Percentiles rank a stretch among this genome's conserved stretches.
Conservation (phyloP, 768 basidiomycete genomes). For the Boletus sp. region DNA sequence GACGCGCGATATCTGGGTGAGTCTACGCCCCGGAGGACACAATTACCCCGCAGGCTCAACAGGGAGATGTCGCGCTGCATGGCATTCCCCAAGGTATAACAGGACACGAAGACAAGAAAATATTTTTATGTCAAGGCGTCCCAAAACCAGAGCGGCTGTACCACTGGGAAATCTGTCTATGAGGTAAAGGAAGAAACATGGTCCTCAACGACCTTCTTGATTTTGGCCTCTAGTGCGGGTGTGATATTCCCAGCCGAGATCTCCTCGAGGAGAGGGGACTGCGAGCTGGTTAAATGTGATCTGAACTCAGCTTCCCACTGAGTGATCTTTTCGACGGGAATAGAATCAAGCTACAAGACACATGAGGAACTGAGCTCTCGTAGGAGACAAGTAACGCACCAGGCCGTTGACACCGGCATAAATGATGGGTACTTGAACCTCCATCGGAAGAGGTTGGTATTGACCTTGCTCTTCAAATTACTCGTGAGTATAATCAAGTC, state of each 20-base stretch:
- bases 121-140: conserved; percentile 21
- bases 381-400: conserved; percentile 40
- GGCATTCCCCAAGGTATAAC: conserved; percentile 28
- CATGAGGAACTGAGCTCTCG: background rate
- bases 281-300: conserved; percentile 72
- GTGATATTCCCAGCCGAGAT: conserved; percentile 82
- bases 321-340: conserved; percentile 93
- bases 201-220: conserved; percentile 92
- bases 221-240: conserved; percentile 86
- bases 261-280: conserved; percentile 75
- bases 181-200: conserved; percentile 79
- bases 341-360: conserved; percentile 71
- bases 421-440: conserved; percentile 97
- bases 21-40: background rate
- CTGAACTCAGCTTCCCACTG: conserved; percentile 94
- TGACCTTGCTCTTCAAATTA: conserved; percentile 83
- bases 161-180: conserved; percentile 32
- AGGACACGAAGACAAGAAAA: conserved; percentile 14
- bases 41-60: background rate
- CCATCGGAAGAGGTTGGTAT: conserved; percentile 92
- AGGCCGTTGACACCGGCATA: conserved; percentile 99
- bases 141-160: conserved; percentile 13
- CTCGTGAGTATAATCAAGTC: conserved; percentile 8
- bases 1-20: too few species aligned
- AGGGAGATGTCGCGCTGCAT: conserved; percentile 19